A percentile compares a stretch with the other conserved stretches of the same genome.
Conservation (phyloP, 106 monocot species). For the Alisma plantagoaquatica region DNA sequence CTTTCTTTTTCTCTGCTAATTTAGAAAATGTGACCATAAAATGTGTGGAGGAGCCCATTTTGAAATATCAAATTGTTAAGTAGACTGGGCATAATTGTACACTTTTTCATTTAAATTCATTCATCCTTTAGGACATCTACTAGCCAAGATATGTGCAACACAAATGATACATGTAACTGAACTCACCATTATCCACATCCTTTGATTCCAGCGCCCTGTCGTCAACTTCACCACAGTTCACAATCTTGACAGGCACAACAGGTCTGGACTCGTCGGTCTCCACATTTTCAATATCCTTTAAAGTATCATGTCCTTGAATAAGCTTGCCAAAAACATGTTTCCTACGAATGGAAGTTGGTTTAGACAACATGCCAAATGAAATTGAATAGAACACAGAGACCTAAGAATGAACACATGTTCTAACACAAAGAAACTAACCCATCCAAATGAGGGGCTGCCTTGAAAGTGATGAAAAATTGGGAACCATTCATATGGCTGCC, state of each 20-base stretch:
- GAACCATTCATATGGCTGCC: conserved; percentile 84
- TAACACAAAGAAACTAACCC: no score
- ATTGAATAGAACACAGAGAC: no score
- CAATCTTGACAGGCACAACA: conserved; percentile 66
- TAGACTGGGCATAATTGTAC: neutral
- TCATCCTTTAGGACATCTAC: no score
- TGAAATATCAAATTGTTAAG: neutral
- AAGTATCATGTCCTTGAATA: conserved; percentile 50
- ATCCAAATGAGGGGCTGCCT: conserved; percentile 79
- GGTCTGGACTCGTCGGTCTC: conserved; percentile 58
- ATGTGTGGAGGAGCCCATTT: neutral
- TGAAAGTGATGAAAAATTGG: conserved; percentile 95
- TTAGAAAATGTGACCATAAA: conserved; percentile 1
- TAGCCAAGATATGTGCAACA: no score
- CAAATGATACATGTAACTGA: neutral
- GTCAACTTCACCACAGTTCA: conserved; percentile 71
- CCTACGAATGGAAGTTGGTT: no score
- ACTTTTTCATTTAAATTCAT: conserved; percentile 12
- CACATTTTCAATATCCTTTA: conserved; percentile 74
- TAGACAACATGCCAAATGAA: no score
- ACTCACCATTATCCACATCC: no score
- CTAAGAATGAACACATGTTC: no score
- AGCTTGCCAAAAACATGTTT: conserved; percentile 99
- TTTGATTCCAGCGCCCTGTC: conserved; percentile 12
- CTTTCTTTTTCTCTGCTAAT: conserved; percentile 62